A percentile compares a stretch with the other conserved stretches of the same genome.
Conservation (phyloP, 805 yeast species). For the Suhomyces sp. region DNA sequence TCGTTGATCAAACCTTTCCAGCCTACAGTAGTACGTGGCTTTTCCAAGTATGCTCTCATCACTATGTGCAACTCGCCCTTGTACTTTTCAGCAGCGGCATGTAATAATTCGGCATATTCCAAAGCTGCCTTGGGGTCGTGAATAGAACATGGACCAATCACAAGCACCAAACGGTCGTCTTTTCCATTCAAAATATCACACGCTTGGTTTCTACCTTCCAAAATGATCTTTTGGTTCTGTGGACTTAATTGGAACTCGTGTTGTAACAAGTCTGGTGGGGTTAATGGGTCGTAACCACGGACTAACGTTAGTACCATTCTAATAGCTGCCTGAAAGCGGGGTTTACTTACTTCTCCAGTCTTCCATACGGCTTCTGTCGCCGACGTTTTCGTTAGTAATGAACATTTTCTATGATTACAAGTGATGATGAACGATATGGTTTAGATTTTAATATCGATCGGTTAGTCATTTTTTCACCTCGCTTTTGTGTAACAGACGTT, state of each 20-base stretch:
- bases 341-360: conserved; percentile 47
- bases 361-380: conserved; percentile 71
- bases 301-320: conserved; percentile 26
- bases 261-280: conserved; percentile 92
- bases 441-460: conserved; percentile 17
- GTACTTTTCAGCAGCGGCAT: conserved; percentile 55
- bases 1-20: conserved; percentile 98
- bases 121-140: conserved; percentile 92
- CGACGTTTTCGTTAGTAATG: conserved; percentile 77
- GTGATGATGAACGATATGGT: background rate
- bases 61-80: conserved; percentile 77
- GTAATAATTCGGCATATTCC: conserved; percentile 74
- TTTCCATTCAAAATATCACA: conserved; percentile 70
- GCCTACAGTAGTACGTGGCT: conserved; percentile 98
- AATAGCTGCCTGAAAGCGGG: background rate
- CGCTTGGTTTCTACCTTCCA: conserved; percentile 74
- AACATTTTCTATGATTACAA: conserved; percentile 49
- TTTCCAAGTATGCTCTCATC: conserved; percentile 97
- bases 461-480: conserved; percentile 1
- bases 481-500: background rate
- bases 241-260: conserved; percentile 73
- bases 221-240: conserved; percentile 57
- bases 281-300: conserved; percentile 87
- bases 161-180: conserved; percentile 84
- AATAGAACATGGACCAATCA: conserved; percentile 96